Evolutionary conservation across 2,329 filamentous ascomycete species (phyloP).

Genomic region (Penicillium sp.): DNA sequence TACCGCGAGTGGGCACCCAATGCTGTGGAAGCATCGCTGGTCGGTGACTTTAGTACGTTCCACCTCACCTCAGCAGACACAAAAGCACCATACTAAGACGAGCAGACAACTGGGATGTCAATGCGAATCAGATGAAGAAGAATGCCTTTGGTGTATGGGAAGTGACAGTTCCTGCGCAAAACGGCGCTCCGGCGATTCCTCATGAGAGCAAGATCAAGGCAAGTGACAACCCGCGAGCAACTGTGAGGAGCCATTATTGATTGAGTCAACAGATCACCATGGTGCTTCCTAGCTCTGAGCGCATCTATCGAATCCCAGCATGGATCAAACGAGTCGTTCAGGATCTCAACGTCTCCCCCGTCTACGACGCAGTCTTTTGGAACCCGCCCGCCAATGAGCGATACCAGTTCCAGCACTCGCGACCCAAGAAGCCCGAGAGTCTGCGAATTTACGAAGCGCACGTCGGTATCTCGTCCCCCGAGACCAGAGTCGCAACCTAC

Average conservation of each 20-base stretch:
- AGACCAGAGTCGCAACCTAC: constrained; percentile 85
- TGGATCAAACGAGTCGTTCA: constrained; percentile 99
- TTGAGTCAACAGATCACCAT: constrained; percentile 67
- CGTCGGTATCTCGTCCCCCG: constrained; percentile 92
- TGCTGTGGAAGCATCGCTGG: constrained; percentile 76
- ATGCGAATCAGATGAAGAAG: constrained; percentile 82
- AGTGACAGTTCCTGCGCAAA: constrained; percentile 68
- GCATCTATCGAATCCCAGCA: constrained; percentile 82
- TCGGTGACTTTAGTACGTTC: constrained; percentile 86
- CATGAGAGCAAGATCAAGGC: constrained; percentile 98
- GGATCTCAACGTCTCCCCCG: constrained; percentile 81
- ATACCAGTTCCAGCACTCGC: constrained; percentile 80
- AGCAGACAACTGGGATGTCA: constrained; percentile 79
- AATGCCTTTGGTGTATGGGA: constrained; percentile 84
- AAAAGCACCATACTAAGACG: constrained; percentile 26
- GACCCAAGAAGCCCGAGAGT: constrained; percentile 79
- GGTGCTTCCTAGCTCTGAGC: constrained; percentile 72
- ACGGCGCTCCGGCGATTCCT: constrained; percentile 75
- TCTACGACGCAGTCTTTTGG: constrained; percentile 96
- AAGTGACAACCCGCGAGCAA: constrained; percentile 15
- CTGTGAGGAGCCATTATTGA: not conserved
- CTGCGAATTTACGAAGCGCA: constrained; percentile 98
- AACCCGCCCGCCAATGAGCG: constrained; percentile 75
- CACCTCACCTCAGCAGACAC: not conserved
- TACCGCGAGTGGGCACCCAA: constrained; percentile 98